A percentile compares a stretch with the other conserved stretches of the same genome.
phyloP scores from a whole-genome alignment of 2,329 filamentous ascomycete genomes.

The Trichoderma sp. region DNA sequence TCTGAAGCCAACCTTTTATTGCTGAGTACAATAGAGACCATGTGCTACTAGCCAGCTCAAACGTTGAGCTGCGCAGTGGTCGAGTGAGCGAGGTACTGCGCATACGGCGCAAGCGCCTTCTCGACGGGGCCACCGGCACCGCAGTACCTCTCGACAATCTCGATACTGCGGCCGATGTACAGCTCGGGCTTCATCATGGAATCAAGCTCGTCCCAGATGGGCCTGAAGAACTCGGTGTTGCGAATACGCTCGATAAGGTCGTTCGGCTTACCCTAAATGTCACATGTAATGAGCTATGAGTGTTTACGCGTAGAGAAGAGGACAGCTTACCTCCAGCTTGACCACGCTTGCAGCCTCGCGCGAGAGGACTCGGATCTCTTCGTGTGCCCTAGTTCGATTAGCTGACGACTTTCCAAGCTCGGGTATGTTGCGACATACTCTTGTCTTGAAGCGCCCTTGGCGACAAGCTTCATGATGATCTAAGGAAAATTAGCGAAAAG shows the following conservation, averaged over 20 bases:
- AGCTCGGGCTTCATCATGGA: conserved; percentile 64
- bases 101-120: conserved; percentile 45
- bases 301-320: conserved; percentile 37
- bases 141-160: conserved; percentile 52
- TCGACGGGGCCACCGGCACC: conserved; percentile 45
- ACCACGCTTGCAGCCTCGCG: conserved; percentile 71
- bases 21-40: too few relatives aligned
- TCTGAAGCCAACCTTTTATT: too few relatives aligned
- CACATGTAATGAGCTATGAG: conserved; percentile 46
- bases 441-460: conserved; percentile 55
- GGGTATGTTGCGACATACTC: background rate
- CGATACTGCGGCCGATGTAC: conserved; percentile 49
- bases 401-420: too few relatives aligned
- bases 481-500: background rate
- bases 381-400: conserved; percentile 53
- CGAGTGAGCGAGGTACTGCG: conserved; percentile 39
- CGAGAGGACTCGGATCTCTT: conserved; percentile 80
- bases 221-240: conserved; percentile 71
- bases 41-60: background rate
- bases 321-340: conserved; percentile 44
- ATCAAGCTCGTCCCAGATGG: conserved; percentile 70
- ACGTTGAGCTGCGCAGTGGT: conserved; percentile 26
- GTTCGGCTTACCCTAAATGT: conserved; percentile 67
- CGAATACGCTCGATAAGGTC: conserved; percentile 81
- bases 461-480: conserved; percentile 77